Percentiles rank a stretch among this genome's conserved stretches.
phyloP scores from a whole-genome alignment of 352 stramenopile genomes.

The Globisporangium echinulatum region DNA sequence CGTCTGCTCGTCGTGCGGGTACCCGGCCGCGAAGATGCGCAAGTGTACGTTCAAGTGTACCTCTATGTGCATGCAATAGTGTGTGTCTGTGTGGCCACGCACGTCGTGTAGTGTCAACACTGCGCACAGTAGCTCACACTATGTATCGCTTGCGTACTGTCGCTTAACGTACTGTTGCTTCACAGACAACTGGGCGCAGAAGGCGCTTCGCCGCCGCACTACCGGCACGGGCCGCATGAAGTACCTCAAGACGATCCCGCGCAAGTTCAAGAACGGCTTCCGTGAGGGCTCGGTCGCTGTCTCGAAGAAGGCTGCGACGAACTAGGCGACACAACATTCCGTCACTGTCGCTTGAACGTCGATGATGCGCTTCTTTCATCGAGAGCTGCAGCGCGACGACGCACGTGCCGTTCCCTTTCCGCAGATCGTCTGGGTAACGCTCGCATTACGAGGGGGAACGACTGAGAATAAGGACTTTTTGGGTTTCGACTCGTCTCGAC shows the following conservation, averaged over 20 bases:
- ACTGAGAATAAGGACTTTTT: constrained; percentile 2
- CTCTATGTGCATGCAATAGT: too few species aligned
- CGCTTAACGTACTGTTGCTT: constrained; percentile 1
- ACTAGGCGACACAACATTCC: constrained; percentile 45
- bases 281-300: constrained; percentile 88
- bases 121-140: not conserved
- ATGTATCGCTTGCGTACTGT: not conserved
- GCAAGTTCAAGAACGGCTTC: constrained; percentile 99
- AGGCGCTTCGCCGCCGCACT: constrained; percentile 96
- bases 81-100: not conserved
- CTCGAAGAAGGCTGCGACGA: constrained; percentile 88
- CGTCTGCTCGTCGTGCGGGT: constrained; percentile 98
- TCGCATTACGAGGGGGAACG: constrained; percentile 6
- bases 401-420: constrained; percentile 6
- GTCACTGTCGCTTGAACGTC: not conserved
- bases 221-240: constrained; percentile 96
- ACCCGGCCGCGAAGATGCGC: constrained; percentile 97
- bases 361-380: not conserved
- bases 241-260: constrained; percentile 98
- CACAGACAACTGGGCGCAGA: constrained; percentile 95
- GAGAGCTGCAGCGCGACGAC: constrained; percentile 1
- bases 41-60: constrained; percentile 68
- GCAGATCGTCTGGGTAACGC: constrained; percentile 21
- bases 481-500: not conserved
- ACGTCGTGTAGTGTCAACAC: too few species aligned